These are phyloP conservation scores for Jamesozyma spencerorum DNA, from an alignment of 805 yeast species.

Conservation along the genomic window DNA sequence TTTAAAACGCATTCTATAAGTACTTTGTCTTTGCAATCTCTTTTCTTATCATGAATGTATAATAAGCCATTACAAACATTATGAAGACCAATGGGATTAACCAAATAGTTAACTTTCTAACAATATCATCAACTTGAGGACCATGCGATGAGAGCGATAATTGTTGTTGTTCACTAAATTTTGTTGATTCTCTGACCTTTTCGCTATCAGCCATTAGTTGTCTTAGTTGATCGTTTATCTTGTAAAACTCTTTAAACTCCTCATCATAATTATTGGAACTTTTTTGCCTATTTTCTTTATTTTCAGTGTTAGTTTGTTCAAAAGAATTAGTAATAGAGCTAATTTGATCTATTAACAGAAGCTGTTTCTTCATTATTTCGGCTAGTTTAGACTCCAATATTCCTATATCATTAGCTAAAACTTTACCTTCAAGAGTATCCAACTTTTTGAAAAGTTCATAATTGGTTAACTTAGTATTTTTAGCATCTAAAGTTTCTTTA, in stretches of 20 bases:
- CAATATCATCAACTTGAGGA: slow-evolving; percentile 29
- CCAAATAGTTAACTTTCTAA: slow-evolving; percentile 27
- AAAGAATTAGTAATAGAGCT: slow-evolving; percentile 16
- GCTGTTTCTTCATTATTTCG: slow-evolving; percentile 18
- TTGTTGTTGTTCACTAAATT: slow-evolving; percentile 5
- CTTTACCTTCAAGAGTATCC: slow-evolving; percentile 30
- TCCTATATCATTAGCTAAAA: slow-evolving; percentile 29
- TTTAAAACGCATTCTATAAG: slow-evolving; percentile 11
- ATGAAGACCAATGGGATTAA: slow-evolving; percentile 25
- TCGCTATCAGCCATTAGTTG: slow-evolving; percentile 24
- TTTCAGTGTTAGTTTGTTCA: slow-evolving; percentile 5
- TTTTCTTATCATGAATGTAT: slow-evolving; percentile 30
- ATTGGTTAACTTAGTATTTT: slow-evolving; percentile 17
- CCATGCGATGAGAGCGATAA: slow-evolving; percentile 7
- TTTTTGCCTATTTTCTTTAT: slow-evolving; percentile 2
- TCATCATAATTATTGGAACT: slow-evolving; percentile 2
- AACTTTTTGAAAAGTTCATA: slow-evolving; percentile 24
- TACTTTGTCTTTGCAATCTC: slow-evolving; percentile 30
- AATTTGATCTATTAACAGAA: slow-evolving; percentile 16
- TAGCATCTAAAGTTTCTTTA: slow-evolving; percentile 20
- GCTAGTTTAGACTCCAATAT: slow-evolving; percentile 20
- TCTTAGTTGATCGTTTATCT: slow-evolving; percentile 27
- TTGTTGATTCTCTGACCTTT: slow-evolving; percentile 21
- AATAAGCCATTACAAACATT: slow-evolving; percentile 30
- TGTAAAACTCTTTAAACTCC: slow-evolving; percentile 23